Percentiles rank a stretch among this genome's conserved stretches.
phyloP scores from a whole-genome alignment of 148 eudicot genomes.

The Rhododendron vialii region DNA sequence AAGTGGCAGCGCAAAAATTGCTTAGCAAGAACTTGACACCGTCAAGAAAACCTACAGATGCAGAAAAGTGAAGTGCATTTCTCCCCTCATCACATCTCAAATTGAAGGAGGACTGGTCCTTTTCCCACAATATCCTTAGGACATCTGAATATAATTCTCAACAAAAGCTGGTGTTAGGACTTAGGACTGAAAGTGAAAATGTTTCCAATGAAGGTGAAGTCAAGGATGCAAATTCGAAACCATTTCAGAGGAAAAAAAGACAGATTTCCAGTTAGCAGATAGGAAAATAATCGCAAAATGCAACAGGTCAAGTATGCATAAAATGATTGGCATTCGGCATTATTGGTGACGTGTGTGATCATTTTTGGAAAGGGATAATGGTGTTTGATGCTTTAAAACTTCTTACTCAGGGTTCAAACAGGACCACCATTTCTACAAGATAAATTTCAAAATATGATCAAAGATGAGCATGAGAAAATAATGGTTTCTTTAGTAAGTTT shows the following conservation, averaged over 20 bases:
- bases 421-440: not conserved
- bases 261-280: not conserved
- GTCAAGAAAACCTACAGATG: conserved; percentile 15
- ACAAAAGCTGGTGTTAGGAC: not conserved
- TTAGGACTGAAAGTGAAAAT: too few species aligned
- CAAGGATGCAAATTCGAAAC: not conserved
- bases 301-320: not conserved
- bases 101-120: conserved; percentile 14
- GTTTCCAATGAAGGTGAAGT: not conserved
- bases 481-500: not conserved
- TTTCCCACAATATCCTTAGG: conserved; percentile 17
- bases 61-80: conserved; percentile 24
- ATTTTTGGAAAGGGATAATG: not conserved
- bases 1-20: not conserved
- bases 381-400: not conserved
- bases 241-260: not conserved
- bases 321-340: not conserved
- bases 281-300: not conserved
- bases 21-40: conserved; percentile 20
- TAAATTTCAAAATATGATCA: not conserved
- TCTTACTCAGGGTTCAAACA: not conserved
- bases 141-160: conserved; percentile 9
- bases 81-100: conserved; percentile 8
- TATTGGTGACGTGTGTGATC: not conserved
- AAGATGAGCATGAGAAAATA: not conserved